Base-by-base conservation (phyloP, 768 basidiomycete species). In the Tricholoma saponaceum region DNA sequence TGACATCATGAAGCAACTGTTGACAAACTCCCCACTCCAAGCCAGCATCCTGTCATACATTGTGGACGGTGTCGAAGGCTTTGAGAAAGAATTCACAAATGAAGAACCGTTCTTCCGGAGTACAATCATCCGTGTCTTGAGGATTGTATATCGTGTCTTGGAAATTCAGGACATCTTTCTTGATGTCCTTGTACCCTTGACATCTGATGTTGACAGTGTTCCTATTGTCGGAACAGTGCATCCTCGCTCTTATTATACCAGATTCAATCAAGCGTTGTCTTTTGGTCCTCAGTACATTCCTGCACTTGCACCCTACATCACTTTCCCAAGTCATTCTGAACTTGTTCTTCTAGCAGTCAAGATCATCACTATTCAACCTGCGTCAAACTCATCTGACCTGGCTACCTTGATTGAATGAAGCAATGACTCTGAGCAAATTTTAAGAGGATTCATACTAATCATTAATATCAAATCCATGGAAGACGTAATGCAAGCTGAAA, bases 91-190 rank as follows among this genome's bases (percentile, higher is more conserved):
- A 16, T 67, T 88, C 23, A 82, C 87, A 0, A 81, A 83, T 16
- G 86, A 89, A 51, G 81, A 92, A 68, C 80, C 86, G 0, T 85
- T 79, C 67, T 91, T 92, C 74, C 79, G 81, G 32, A 80, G 79
- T 49, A 90, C 90, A 3, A 88, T 97, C 61, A 74, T 86, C 18
- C 89, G 94, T 14, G 83, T 91, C 6, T 76, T 98, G 33, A 79
- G 95, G 54, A 92, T 96, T 60, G 78, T 92, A 14, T 82, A 86
- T 59, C 86, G 93, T 1, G 80, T 90, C 0, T 75, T 98, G 57
- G 90, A 94, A 60, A 80, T 93, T 25, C 95, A 98, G 66, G 86
- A 90, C 51, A 81, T 93, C 55, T 97, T 95, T 77, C 78, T 95
- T 41, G 94, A 98, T 55, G 86, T 95, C 22, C 82, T 96, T 51